Base-by-base conservation (phyloP, 257 asterid genomes). In the Vinca minor region DNA sequence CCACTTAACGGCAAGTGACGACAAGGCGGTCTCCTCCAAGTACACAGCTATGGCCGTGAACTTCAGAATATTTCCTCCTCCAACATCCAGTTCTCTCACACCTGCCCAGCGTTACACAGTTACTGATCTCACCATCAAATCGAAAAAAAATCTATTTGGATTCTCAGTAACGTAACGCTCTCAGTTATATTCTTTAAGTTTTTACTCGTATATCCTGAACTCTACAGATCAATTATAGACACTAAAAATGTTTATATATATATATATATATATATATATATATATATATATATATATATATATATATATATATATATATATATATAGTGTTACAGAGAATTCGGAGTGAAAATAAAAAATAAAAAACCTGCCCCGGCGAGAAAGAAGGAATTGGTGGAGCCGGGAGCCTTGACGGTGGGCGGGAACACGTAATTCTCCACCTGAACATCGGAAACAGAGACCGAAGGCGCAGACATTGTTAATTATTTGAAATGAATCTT, bases 301-400 rank as follows among this genome's bases (percentile, higher is more conserved):
- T n/a, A n/a, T n/a, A n/a, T n/a, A n/a, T n/a, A n/a, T n/a, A n/a
- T n/a, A n/a, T n/a, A n/a, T n/a, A n/a, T n/a, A n/a, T n/a, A n/a
- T n/a, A n/a, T n/a, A n/a, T n/a, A n/a, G n/a, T n/a, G n/a, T n/a
- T n/a, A n/a, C n/a, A n/a, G n/a, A n/a, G n/a, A n/a, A n/a, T n/a
- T n/a, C n/a, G n/a, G 12, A 53, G 3, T 17, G 17, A 13, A 36
- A 62, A 26, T 2, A 31, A 25, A 34, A 2, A 34, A 34, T n/a
- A 13, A 45, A 7, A 13, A 39, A 89, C 97, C 97, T 76, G 93
- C 98, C 62, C 98, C 98, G 41, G 83, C 96, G 65, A 92, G 98
- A 68, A 89, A 79, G 25, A 89, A 61, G 10, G 85, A 46, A 25
- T 75, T 77, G 13, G 44, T 28, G 38, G 91, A 80, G 57, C 85